phyloP scores from a whole-genome alignment of 2,329 filamentous ascomycete genomes.

The Apiospora hydei region DNA sequence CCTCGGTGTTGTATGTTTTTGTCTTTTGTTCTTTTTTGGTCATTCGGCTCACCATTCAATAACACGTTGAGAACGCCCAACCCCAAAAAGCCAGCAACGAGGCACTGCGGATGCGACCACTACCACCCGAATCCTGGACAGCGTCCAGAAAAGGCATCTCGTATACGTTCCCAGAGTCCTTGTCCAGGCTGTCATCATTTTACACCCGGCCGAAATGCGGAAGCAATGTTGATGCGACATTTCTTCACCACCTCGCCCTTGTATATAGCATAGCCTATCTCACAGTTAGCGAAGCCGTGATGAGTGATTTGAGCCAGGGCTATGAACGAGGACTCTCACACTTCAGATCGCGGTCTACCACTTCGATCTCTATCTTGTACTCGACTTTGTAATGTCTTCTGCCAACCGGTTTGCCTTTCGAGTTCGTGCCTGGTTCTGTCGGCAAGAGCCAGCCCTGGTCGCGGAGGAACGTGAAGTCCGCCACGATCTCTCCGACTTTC shows the following conservation, averaged over 20 bases:
- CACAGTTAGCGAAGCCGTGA: not conserved
- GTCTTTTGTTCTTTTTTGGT: too few species aligned
- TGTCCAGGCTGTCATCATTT: not conserved
- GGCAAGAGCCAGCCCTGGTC: constrained; percentile 32
- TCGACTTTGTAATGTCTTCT: constrained; percentile 34
- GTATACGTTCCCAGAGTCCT: not conserved
- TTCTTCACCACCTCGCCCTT: not conserved
- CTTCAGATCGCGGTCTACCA: constrained; percentile 36
- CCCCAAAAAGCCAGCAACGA: too few species aligned
- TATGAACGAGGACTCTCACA: constrained; percentile 30
- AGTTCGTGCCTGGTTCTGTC: constrained; percentile 17
- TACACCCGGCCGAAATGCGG: constrained; percentile 11
- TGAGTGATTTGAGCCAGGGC: not conserved
- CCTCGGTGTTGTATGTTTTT: too few species aligned
- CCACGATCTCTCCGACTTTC: constrained; percentile 35
- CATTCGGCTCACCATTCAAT: too few species aligned
- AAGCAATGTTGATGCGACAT: constrained; percentile 20
- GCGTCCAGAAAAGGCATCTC: not conserved
- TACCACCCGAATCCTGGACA: too few species aligned
- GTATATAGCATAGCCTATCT: constrained; percentile 20
- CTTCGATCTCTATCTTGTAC: constrained; percentile 36
- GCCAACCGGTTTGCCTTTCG: constrained; percentile 17
- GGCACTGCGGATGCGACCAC: too few species aligned
- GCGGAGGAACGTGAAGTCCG: constrained; percentile 39
- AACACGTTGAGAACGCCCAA: too few species aligned